Evolutionary conservation across 768 basidiomycete species (phyloP).

Genomic region (Tulasnella sp.): DNA sequence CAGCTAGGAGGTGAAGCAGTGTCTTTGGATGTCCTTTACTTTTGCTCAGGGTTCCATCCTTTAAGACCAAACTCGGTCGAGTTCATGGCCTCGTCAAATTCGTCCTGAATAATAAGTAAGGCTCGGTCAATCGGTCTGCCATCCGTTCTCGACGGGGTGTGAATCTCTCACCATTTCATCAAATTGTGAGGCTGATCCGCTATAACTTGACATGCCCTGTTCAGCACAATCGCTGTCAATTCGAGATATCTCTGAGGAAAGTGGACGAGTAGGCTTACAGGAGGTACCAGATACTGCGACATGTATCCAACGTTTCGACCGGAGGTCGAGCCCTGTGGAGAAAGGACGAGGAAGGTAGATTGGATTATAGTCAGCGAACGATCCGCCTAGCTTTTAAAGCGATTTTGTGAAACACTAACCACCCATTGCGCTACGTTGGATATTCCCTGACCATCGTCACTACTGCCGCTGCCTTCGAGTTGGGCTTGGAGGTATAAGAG

Average conservation of each 20-base stretch:
- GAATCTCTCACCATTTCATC: neutral
- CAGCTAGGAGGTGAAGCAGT: neutral
- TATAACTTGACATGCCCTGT: neutral
- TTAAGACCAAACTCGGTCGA: neutral
- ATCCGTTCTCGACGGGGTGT: too few species aligned
- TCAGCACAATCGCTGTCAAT: neutral
- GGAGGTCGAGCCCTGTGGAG: neutral
- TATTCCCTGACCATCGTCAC: conserved; percentile 1
- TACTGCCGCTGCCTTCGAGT: neutral
- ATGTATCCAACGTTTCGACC: neutral
- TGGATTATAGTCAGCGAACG: neutral
- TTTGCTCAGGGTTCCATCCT: conserved; percentile 3
- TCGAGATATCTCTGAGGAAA: neutral
- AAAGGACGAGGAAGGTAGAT: neutral
- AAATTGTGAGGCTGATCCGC: neutral
- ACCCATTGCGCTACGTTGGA: neutral
- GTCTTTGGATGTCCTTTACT: neutral
- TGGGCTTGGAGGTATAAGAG: neutral
- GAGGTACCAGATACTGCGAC: neutral
- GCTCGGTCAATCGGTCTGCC: neutral
- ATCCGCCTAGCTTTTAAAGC: neutral
- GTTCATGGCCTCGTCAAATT: neutral
- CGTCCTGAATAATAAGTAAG: neutral
- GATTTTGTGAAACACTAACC: neutral
- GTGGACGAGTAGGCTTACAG: neutral